A percentile compares a stretch with the other conserved stretches of the same genome.
Conservation (phyloP, 495 filamentous ascomycete species). For the Tuber magnatum region DNA sequence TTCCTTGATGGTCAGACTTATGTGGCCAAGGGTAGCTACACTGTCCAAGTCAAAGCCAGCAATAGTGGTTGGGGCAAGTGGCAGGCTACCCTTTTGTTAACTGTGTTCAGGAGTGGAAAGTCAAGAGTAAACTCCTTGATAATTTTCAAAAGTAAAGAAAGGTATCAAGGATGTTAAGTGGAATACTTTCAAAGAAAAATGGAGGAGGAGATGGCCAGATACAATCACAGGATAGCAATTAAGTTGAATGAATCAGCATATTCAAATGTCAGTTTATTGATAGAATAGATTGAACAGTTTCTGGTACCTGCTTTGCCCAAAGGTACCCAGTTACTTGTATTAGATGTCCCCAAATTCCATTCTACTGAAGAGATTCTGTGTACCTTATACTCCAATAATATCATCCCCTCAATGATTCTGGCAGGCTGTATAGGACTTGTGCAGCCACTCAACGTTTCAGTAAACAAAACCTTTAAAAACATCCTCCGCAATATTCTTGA, state of each 20-base stretch:
- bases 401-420: slow-evolving; percentile 6
- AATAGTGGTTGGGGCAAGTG: slow-evolving; percentile 5
- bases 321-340: not conserved
- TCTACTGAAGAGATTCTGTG: slow-evolving; percentile 3
- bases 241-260: slow-evolving; percentile 11
- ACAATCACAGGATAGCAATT: not conserved
- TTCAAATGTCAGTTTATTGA: not conserved
- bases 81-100: slow-evolving; percentile 14
- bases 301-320: slow-evolving; percentile 7
- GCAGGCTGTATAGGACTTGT: not conserved
- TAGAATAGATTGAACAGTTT: slow-evolving; percentile 7
- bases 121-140: slow-evolving; percentile 4
- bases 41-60: not conserved
- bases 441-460: slow-evolving; percentile 10
- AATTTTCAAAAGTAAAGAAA: slow-evolving; percentile 10
- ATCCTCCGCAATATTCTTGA: slow-evolving; percentile 9
- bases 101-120: slow-evolving; percentile 1
- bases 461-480: slow-evolving; percentile 10
- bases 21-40: not conserved
- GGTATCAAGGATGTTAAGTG: not conserved
- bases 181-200: not conserved
- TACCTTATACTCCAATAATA: slow-evolving; percentile 4
- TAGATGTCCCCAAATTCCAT: slow-evolving; percentile 13
- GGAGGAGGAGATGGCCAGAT: not conserved
- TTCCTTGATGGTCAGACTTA: not conserved